Percentiles rank a stretch among this genome's conserved stretches.
Conservation (phyloP, 2,329 filamentous ascomycete species). For the Exophiala mesophila region DNA sequence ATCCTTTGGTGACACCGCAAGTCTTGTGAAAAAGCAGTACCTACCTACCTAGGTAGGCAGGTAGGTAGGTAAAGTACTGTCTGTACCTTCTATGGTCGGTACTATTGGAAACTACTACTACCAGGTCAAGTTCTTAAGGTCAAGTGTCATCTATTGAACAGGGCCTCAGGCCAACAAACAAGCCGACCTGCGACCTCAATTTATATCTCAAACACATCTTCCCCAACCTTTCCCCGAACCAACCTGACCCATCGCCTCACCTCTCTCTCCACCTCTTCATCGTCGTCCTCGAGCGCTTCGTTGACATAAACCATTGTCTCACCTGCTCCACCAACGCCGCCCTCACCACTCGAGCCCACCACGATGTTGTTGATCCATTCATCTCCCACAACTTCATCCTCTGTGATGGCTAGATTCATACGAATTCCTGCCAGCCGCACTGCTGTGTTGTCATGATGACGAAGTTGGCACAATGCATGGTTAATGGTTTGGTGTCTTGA, state of each 20-base stretch:
- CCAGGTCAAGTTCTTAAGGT: no score
- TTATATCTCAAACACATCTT: constrained; percentile 49
- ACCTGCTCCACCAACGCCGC: constrained; percentile 21
- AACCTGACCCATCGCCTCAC: constrained; percentile 83
- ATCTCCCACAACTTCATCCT: constrained; percentile 64
- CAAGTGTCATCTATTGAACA: no score
- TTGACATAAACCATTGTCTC: constrained; percentile 97
- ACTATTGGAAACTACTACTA: no score
- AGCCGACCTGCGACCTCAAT: no score
- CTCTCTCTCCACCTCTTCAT: constrained; percentile 86
- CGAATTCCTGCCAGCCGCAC: constrained; percentile 78
- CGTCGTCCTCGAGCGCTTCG: constrained; percentile 92
- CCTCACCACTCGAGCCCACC: constrained; percentile 13
- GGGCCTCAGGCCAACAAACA: no score
- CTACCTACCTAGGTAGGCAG: no score
- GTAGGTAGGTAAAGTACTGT: no score
- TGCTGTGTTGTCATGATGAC: constrained; percentile 60
- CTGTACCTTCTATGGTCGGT: no score
- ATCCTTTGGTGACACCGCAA: no score
- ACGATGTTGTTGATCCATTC: constrained; percentile 68
- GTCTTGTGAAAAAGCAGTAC: no score
- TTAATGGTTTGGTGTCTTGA: constrained; percentile 92
- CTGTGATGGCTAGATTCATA: constrained; percentile 74
- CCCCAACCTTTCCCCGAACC: constrained; percentile 84
- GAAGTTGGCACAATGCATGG: constrained; percentile 68